Percentiles rank a stretch among this genome's conserved stretches.
Conservation (phyloP, 108 stramenopile species). For the Bacterosira constricta region DNA sequence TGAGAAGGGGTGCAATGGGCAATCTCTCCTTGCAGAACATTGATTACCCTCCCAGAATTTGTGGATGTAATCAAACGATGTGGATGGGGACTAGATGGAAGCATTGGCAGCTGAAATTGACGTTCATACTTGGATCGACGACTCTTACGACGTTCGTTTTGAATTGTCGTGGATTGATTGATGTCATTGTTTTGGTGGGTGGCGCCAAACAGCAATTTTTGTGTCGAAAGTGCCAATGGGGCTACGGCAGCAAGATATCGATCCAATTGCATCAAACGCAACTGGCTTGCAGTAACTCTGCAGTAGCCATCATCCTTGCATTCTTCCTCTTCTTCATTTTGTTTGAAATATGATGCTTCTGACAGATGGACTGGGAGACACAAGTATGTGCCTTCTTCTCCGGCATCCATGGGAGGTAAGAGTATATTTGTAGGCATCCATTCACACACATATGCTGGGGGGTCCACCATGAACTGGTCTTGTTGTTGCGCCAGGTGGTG, state of each 20-base stretch:
- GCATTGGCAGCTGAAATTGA: neutral
- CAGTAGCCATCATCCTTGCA: neutral
- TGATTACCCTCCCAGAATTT: constrained; percentile 42
- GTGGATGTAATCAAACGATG: constrained; percentile 24
- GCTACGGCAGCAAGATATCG: constrained; percentile 21
- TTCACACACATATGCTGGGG: neutral
- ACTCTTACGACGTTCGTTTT: neutral
- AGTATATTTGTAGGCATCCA: constrained; percentile 29
- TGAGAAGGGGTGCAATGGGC: constrained; percentile 44
- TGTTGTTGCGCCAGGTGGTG: no score
- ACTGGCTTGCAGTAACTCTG: neutral
- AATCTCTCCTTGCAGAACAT: constrained; percentile 53
- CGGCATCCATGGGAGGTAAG: neutral
- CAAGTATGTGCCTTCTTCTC: neutral
- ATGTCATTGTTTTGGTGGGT: neutral
- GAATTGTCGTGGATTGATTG: neutral
- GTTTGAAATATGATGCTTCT: neutral
- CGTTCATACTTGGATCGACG: neutral
- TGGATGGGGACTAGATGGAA: neutral
- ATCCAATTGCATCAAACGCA: constrained; percentile 26
- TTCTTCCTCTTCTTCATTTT: neutral
- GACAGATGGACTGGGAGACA: constrained; percentile 1
- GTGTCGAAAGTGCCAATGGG: constrained; percentile 12
- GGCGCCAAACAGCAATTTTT: neutral
- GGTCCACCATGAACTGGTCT: no score